phyloP scores from a whole-genome alignment of 2,329 filamentous ascomycete genomes.

The Helotiales sp. region DNA sequence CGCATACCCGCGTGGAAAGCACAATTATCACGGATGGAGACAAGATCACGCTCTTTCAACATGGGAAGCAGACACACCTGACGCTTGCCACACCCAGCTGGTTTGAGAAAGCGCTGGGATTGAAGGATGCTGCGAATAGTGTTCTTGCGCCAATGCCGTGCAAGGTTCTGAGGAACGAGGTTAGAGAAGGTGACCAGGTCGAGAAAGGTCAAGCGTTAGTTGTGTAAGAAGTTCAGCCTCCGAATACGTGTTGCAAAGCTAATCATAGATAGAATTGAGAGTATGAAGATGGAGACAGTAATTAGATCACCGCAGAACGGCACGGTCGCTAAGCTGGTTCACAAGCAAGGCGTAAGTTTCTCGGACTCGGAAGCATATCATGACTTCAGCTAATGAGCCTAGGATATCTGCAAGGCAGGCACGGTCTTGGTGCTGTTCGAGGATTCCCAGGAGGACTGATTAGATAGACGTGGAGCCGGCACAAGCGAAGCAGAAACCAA shows the following conservation, averaged over 20 bases:
- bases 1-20: constrained; percentile 77
- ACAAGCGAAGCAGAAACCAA: too few relatives aligned
- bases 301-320: constrained; percentile 78
- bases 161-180: constrained; percentile 90
- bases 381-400: constrained; percentile 26
- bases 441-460: constrained; percentile 40
- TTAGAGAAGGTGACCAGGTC: constrained; percentile 79
- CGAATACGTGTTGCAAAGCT: constrained; percentile 34
- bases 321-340: constrained; percentile 72
- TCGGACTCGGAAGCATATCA: constrained; percentile 13
- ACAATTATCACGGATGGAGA: constrained; percentile 71
- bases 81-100: constrained; percentile 69
- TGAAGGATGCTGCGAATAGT: constrained; percentile 79
- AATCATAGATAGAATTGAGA: constrained; percentile 66
- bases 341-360: constrained; percentile 71
- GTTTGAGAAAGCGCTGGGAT: constrained; percentile 85
- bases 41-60: constrained; percentile 78
- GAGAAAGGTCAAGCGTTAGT: constrained; percentile 86
- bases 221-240: constrained; percentile 61
- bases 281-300: constrained; percentile 90
- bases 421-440: constrained; percentile 77
- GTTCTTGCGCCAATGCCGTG: constrained; percentile 96
- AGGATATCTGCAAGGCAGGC: constrained; percentile 81
- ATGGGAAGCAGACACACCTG: constrained; percentile 63
- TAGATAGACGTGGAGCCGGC: too few relatives aligned